A percentile compares a stretch with the other conserved stretches of the same genome.
These are phyloP conservation scores for Sisymbrium irio DNA, from an alignment of 345 rosid genomes.

Conservation along the genomic window DNA sequence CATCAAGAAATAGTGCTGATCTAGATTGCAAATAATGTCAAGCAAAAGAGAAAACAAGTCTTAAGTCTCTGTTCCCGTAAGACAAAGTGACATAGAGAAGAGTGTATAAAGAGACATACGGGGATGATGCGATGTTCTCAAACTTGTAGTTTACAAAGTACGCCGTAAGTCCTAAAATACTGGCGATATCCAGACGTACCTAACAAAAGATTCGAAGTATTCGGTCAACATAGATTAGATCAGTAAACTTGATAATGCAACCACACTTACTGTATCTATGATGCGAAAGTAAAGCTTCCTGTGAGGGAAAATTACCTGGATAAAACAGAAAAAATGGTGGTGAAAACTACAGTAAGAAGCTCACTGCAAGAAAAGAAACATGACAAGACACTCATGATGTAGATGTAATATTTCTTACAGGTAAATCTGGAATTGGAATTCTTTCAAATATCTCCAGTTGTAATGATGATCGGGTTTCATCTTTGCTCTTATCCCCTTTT, in stretches of 20 bases:
- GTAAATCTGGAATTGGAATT: slow-evolving; percentile 95
- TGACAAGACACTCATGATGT: not conserved
- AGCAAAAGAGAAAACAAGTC: not conserved
- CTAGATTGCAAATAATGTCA: slow-evolving; percentile 40
- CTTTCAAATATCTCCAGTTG: slow-evolving; percentile 76
- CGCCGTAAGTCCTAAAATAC: slow-evolving; percentile 86
- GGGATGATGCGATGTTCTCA: slow-evolving; percentile 78
- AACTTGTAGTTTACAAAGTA: slow-evolving; percentile 90
- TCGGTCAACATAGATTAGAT: slow-evolving; percentile 14
- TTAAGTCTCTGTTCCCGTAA: slow-evolving; percentile 1
- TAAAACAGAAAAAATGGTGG: slow-evolving; percentile 19
- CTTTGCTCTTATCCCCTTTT: slow-evolving; percentile 40
- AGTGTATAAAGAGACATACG: slow-evolving; percentile 47
- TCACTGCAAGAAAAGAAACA: slow-evolving; percentile 1
- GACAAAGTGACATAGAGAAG: not conserved
- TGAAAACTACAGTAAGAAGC: slow-evolving; percentile 19
- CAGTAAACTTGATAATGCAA: not conserved
- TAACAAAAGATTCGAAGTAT: slow-evolving; percentile 37
- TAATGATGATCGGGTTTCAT: slow-evolving; percentile 60
- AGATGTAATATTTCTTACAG: slow-evolving; percentile 48
- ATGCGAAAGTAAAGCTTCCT: slow-evolving; percentile 93
- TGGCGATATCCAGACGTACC: slow-evolving; percentile 87
- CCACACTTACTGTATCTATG: slow-evolving; percentile 78
- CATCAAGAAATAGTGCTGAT: slow-evolving; percentile 88
- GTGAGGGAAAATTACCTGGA: slow-evolving; percentile 91